A percentile compares a stretch with the other conserved stretches of the same genome.
phyloP scores from a whole-genome alignment of 768 basidiomycete species.

The Boletus fagicola region DNA sequence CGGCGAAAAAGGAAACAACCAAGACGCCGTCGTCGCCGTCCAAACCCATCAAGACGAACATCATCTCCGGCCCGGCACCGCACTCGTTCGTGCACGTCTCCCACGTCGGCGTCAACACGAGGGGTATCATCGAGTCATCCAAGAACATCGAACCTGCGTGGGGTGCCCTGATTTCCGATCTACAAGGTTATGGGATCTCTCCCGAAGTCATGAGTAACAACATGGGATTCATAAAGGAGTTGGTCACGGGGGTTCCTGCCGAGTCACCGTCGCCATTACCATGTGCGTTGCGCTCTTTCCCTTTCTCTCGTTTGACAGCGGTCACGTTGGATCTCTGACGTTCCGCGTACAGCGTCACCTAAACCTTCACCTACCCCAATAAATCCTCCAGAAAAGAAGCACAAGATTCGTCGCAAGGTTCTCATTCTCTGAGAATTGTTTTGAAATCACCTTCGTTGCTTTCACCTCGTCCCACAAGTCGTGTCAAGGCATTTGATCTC shows the following conservation, averaged over 20 bases:
- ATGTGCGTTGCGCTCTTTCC: constrained; percentile 9
- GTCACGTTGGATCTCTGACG: constrained; percentile 1
- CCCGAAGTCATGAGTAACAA: constrained; percentile 32
- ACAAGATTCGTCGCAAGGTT: constrained; percentile 33
- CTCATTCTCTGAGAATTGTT: constrained; percentile 25
- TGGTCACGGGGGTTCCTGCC: constrained; percentile 15
- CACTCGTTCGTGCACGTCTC: constrained; percentile 66
- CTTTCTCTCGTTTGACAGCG: background rate
- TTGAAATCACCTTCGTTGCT: background rate
- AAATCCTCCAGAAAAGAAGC: constrained; percentile 26
- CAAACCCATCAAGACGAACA: constrained; percentile 31
- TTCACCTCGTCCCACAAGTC: background rate
- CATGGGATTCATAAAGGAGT: constrained; percentile 36
- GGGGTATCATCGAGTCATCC: constrained; percentile 52
- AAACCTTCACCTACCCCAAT: constrained; percentile 6
- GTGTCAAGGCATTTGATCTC: constrained; percentile 3
- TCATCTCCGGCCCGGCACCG: constrained; percentile 58
- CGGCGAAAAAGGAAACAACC: constrained; percentile 26
- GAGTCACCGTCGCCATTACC: constrained; percentile 8
- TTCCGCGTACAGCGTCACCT: constrained; percentile 6
- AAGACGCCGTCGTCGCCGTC: constrained; percentile 40
- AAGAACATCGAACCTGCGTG: constrained; percentile 54
- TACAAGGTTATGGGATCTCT: constrained; percentile 40
- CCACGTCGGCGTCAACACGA: constrained; percentile 57
- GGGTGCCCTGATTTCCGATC: constrained; percentile 44